A percentile compares a stretch with the other conserved stretches of the same genome.
Evolutionary conservation across 257 asterid species (phyloP).

Genomic region (Handroanthus guayacan): DNA sequence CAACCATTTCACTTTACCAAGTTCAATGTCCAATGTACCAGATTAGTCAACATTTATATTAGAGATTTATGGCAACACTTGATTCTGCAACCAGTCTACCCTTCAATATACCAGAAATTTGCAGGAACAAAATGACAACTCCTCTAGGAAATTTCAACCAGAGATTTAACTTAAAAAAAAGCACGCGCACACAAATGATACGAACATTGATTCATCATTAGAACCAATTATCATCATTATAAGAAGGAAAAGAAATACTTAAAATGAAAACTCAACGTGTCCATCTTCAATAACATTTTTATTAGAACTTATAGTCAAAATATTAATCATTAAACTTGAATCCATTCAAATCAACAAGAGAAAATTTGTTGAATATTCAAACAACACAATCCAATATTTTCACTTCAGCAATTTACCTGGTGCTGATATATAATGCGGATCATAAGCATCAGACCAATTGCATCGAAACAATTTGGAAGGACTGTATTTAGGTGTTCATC

Average conservation of each 20-base stretch:
- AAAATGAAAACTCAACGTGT: constrained; percentile 4
- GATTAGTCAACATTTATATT: too few relatives aligned
- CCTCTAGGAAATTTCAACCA: neutral
- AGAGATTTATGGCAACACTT: constrained; percentile 11
- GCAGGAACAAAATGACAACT: neutral
- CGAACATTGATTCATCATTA: constrained; percentile 3
- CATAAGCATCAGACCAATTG: constrained; percentile 98
- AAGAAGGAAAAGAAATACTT: constrained; percentile 24
- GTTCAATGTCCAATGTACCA: too few relatives aligned
- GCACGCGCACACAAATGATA: neutral
- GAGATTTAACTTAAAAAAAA: neutral
- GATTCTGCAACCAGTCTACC: constrained; percentile 10
- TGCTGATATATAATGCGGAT: constrained; percentile 97
- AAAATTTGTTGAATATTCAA: constrained; percentile 15
- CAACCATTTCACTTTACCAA: too few relatives aligned
- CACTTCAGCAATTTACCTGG: constrained; percentile 67
- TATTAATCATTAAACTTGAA: constrained; percentile 26
- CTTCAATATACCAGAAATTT: neutral
- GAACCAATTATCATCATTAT: constrained; percentile 8
- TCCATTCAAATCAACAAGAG: neutral
- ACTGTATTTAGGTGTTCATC: constrained; percentile 86
- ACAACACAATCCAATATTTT: constrained; percentile 4
- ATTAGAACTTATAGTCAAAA: neutral
- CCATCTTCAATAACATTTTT: constrained; percentile 12
- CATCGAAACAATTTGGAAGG: constrained; percentile 92